Base-by-base conservation (phyloP, 1,284 basidiomycete genomes). In the Mycena sp. region DNA sequence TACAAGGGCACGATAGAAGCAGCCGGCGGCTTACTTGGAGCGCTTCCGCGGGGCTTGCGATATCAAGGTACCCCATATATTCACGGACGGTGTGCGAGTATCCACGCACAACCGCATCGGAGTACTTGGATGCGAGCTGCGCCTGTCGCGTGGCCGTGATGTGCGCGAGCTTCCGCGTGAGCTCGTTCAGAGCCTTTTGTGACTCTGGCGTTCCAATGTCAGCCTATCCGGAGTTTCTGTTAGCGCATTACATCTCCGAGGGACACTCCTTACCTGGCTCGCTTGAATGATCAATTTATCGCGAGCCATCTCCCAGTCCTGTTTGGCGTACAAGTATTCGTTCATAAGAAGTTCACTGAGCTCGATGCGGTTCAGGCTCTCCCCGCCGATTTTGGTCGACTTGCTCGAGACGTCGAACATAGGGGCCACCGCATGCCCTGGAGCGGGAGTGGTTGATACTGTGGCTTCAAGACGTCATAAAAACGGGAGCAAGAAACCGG, bases 281-380 rank as follows among this genome's bases (percentile, higher is more conserved):
- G 55, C 55, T 41, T 49, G 35, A 11, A 40, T 56, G 21, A 70
- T 71, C 60, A 71, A 53, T 0, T 29, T 37, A 50, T 70, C 70
- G 6, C 68, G 65, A 41, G 70, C 69, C 5, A 65, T 21, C 62
- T 71, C 70, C 70, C 70, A 71, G 26, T 65, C 66, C 41, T 70
- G 69, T 41, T 70, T 70, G 10, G 70, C 67, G 14, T 62, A 53
- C 9, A 70, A 52, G 38, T 70, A 71, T 30, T 71, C 69, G 40
- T 67, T 59, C 70, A 70, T 70, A 25, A 71, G 46, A 4, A 67
- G 55, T 19, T 69, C 65, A 16, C 65, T 61, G 16, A 71, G 64
- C 46, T 71, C 70, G 51, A 71, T 68, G 5, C 69, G 69, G 51
- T 67, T 70, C 45, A 71, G 46, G 17, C 19, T 64, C 43, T 68